Evolutionary conservation across 1,139 yeast genomes (phyloP).

Genomic region (Taiozyma sp.): DNA sequence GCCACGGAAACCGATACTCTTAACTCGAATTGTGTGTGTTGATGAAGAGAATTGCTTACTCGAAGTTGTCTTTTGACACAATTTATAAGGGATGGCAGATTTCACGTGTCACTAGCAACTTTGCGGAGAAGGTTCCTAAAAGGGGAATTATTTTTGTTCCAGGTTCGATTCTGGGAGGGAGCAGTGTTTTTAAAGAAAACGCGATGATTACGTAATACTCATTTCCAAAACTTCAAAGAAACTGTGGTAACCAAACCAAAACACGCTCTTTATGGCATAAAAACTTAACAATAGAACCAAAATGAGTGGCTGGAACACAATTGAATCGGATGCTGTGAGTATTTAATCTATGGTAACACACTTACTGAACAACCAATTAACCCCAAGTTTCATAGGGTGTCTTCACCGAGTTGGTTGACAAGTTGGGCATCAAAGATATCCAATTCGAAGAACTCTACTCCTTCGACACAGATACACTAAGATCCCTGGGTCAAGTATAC

Average conservation of each 20-base stretch:
- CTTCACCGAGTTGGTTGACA: conserved; percentile 58
- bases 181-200: not conserved
- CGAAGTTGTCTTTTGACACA: not conserved
- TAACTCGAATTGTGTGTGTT: not conserved
- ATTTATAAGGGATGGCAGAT: not conserved
- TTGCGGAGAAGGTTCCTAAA: not conserved
- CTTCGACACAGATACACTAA: conserved; percentile 44
- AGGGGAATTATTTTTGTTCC: not conserved
- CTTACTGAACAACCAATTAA: not conserved
- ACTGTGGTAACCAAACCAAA: too few relatives aligned
- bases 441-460: conserved; percentile 58
- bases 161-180: not conserved
- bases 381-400: conserved; percentile 40
- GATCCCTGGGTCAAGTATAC: conserved; percentile 38
- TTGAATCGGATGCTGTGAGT: conserved; percentile 60
- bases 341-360: not conserved
- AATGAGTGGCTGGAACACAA: conserved; percentile 51
- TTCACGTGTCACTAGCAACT: not conserved
- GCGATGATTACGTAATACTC: not conserved
- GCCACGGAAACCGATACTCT: not conserved
- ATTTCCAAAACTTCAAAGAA: too few relatives aligned
- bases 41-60: too few relatives aligned
- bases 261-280: too few relatives aligned
- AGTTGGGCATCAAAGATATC: conserved; percentile 48
- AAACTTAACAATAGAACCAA: conserved; percentile 3